Conservation (phyloP, 768 basidiomycete species). For the Kwoniella mangroviensis region DNA sequence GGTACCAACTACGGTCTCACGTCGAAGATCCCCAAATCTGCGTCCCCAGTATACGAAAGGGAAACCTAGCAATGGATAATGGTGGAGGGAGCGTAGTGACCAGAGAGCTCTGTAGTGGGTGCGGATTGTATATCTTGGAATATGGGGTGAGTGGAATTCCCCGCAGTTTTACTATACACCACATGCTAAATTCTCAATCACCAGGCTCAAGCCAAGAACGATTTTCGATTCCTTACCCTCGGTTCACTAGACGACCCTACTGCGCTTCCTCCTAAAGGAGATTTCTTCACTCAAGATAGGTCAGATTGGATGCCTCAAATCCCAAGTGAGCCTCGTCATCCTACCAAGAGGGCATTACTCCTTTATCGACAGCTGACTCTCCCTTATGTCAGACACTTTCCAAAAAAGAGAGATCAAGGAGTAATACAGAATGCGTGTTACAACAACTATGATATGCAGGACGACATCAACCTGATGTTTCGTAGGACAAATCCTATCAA, state of each 20-base stretch:
- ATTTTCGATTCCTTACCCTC: neutral
- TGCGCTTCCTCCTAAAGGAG: neutral
- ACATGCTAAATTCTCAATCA: neutral
- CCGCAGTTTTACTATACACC: neutral
- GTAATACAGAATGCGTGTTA: too few species aligned
- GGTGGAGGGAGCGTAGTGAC: neutral
- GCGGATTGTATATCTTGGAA: neutral
- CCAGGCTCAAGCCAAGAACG: neutral
- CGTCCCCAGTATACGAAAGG: neutral
- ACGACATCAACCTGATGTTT: too few species aligned
- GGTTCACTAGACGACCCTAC: conserved; percentile 2
- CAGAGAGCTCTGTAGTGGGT: neutral
- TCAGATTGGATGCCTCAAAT: neutral
- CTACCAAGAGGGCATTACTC: too few species aligned
- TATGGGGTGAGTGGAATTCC: neutral
- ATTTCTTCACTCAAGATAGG: conserved; percentile 3
- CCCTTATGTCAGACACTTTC: too few species aligned
- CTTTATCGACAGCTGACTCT: too few species aligned
- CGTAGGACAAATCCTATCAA: too few species aligned
- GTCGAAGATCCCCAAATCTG: neutral
- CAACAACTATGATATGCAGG: too few species aligned
- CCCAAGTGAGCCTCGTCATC: neutral
- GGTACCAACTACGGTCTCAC: neutral
- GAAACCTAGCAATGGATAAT: conserved; percentile 6
- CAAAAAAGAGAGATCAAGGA: too few species aligned